phyloP scores from a whole-genome alignment of 2,329 filamentous ascomycete species.

The Arthrobotrys pseudoclavata region DNA sequence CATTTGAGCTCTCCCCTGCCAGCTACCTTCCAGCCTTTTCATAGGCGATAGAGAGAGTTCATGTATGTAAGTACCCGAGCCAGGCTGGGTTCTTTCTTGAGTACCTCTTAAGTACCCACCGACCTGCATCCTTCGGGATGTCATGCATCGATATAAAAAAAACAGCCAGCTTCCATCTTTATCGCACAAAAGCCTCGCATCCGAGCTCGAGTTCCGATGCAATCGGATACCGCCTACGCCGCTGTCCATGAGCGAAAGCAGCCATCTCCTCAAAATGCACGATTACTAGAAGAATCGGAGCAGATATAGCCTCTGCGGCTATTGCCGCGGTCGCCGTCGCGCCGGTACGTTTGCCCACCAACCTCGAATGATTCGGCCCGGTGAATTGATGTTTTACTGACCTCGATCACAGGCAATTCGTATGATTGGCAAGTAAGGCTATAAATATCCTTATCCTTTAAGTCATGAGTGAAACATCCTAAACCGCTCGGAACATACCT shows the following conservation, averaged over 20 bases:
- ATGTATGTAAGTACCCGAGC: not conserved
- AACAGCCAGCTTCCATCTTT: not conserved
- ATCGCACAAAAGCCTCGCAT: not conserved
- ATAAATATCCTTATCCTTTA: not conserved
- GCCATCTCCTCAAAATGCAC: constrained; percentile 33
- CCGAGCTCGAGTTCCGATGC: constrained; percentile 27
- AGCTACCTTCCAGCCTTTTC: not conserved
- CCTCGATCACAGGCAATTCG: constrained; percentile 60
- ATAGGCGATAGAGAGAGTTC: not conserved
- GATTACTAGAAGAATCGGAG: constrained; percentile 60
- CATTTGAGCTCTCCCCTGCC: constrained; percentile 8
- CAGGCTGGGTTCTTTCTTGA: no score
- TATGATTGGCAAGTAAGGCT: constrained; percentile 63
- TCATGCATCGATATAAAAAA: constrained; percentile 9
- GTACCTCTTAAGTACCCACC: not conserved
- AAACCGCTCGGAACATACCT: not conserved
- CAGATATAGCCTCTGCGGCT: constrained; percentile 61
- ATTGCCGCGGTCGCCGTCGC: constrained; percentile 62
- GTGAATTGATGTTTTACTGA: not conserved
- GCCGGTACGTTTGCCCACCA: constrained; percentile 42
- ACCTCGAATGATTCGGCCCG: not conserved
- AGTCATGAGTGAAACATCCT: no score
- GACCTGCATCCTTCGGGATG: not conserved
- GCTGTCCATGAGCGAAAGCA: constrained; percentile 24
- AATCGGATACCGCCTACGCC: constrained; percentile 33